Conservation (phyloP, 371 early-diverging fungal genomes). For the Blyttiomyces sp. region DNA sequence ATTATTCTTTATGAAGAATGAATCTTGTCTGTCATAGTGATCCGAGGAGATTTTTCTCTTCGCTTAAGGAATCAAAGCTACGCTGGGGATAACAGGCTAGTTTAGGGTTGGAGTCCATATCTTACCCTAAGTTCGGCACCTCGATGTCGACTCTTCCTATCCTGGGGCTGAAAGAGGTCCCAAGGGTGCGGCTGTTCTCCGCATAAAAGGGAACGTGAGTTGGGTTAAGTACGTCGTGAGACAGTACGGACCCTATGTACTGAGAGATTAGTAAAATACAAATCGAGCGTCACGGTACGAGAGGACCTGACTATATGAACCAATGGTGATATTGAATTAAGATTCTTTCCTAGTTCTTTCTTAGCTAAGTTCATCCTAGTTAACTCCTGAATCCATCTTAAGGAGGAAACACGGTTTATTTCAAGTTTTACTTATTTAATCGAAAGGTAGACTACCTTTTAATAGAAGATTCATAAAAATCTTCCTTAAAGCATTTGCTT, state of each 20-base stretch:
- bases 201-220: constrained; percentile 40
- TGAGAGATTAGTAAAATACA: constrained; percentile 36
- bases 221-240: constrained; percentile 43
- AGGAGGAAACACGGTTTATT: constrained; percentile 35
- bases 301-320: constrained; percentile 36
- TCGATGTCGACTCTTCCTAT: constrained; percentile 47
- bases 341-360: constrained; percentile 10
- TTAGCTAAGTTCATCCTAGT: constrained; percentile 34
- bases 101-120: constrained; percentile 50
- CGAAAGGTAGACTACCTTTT: no score
- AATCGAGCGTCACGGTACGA: constrained; percentile 38
- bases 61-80: constrained; percentile 54
- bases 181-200: constrained; percentile 30
- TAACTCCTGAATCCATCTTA: constrained; percentile 41
- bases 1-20: no score
- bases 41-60: constrained; percentile 51
- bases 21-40: constrained; percentile 60
- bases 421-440: constrained; percentile 34
- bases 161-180: constrained; percentile 13
- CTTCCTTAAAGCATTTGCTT: no score
- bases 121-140: constrained; percentile 51
- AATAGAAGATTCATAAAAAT: no score
- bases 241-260: constrained; percentile 51
- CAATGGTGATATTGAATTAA: constrained; percentile 41
- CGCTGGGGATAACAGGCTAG: constrained; percentile 51